Conservation (phyloP, 306 rosid genomes). For the Amphicarpaea edgeworthii region DNA sequence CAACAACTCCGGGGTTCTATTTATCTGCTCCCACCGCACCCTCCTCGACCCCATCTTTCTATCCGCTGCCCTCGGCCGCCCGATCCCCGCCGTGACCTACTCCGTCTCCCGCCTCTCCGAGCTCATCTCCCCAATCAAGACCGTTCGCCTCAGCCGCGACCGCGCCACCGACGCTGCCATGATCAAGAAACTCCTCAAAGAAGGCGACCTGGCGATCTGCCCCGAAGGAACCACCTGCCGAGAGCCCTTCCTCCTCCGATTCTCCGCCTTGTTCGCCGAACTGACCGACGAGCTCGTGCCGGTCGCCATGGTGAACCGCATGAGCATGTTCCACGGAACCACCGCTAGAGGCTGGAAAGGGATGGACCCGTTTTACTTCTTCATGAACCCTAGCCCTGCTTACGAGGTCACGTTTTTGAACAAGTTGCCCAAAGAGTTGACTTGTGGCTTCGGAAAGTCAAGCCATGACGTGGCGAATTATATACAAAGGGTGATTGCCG, state of each 20-base stretch:
- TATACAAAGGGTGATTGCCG: conserved; percentile 80
- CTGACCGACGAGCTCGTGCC: conserved; percentile 84
- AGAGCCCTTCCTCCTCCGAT: conserved; percentile 76
- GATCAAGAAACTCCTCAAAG: conserved; percentile 71
- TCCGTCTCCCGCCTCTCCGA: conserved; percentile 82
- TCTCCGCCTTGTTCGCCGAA: conserved; percentile 79
- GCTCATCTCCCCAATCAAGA: conserved; percentile 80
- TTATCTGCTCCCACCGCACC: conserved; percentile 80
- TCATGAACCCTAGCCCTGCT: conserved; percentile 87
- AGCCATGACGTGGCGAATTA: conserved; percentile 92
- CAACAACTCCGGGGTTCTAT: conserved; percentile 60
- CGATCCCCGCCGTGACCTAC: conserved; percentile 83
- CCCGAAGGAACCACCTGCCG: conserved; percentile 91
- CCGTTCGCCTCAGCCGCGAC: conserved; percentile 70
- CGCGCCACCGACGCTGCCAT: conserved; percentile 70
- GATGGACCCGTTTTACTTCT: conserved; percentile 92
- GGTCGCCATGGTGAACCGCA: conserved; percentile 82
- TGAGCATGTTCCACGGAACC: conserved; percentile 95
- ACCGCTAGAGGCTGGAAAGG: conserved; percentile 92
- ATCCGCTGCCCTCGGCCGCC: conserved; percentile 76
- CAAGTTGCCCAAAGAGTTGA: conserved; percentile 71
- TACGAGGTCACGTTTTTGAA: conserved; percentile 81
- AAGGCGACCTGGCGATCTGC: conserved; percentile 84
- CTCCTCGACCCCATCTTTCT: conserved; percentile 89
- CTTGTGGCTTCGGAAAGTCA: conserved; percentile 58